Conservation (phyloP, 1,284 basidiomycete genomes). For the Xerocomus nothofagi region DNA sequence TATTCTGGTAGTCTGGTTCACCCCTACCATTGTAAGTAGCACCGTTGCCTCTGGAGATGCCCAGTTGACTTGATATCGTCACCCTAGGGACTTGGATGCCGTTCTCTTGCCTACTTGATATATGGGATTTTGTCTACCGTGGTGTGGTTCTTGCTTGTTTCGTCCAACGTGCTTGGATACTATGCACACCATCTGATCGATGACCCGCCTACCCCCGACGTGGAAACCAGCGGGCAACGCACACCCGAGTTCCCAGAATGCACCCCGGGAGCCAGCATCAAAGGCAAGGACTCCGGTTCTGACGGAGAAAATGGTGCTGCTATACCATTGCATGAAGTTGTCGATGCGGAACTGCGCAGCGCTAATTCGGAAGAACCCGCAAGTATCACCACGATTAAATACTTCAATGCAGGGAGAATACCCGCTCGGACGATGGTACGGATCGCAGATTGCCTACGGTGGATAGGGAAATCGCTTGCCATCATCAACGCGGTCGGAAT, state of each 20-base stretch:
- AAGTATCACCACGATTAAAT: neutral
- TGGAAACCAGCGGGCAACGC: neutral
- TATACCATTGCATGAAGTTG: neutral
- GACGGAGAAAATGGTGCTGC: neutral
- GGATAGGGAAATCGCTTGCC: conserved; percentile 27
- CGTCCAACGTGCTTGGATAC: conserved; percentile 38
- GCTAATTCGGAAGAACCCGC: neutral
- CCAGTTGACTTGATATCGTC: neutral
- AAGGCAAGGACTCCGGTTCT: neutral
- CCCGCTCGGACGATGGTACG: neutral
- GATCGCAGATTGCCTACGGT: conserved; percentile 21
- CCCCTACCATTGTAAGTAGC: conserved; percentile 36
- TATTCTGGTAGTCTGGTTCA: conserved; percentile 38
- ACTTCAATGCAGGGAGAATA: neutral
- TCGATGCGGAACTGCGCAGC: too few species aligned
- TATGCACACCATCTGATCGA: conserved; percentile 22
- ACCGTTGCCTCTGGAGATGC: neutral
- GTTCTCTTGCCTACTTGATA: conserved; percentile 39
- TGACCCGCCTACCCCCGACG: neutral
- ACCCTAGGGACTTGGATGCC: conserved; percentile 38
- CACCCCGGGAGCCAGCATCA: too few species aligned
- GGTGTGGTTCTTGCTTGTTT: conserved; percentile 40
- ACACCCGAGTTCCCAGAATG: neutral
- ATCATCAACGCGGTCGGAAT: conserved; percentile 24
- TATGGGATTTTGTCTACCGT: conserved; percentile 39